These are phyloP conservation scores for Lyophyllum atratum DNA, from an alignment of 768 basidiomycete species.

Conservation along the genomic window DNA sequence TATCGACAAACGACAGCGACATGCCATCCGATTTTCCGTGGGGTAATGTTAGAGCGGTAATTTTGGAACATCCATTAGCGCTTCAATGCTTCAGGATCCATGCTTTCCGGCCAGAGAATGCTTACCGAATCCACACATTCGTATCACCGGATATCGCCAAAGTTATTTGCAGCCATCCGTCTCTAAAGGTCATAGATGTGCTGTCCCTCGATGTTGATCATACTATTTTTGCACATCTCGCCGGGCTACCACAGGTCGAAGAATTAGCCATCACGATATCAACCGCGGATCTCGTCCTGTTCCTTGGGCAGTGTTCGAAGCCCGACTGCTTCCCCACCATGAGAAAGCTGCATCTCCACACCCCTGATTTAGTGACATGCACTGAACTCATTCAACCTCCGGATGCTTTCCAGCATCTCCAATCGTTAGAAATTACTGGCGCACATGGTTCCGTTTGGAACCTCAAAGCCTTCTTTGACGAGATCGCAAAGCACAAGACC, in stretches of 20 bases:
- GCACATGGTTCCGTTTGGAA: neutral
- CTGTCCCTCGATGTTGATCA: neutral
- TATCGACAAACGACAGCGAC: too few species aligned
- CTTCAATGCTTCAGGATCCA: neutral
- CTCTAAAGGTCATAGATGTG: neutral
- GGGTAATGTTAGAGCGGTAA: neutral
- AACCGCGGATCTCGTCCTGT: neutral
- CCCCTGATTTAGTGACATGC: neutral
- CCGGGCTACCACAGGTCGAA: neutral
- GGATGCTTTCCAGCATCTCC: neutral
- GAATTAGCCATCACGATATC: neutral
- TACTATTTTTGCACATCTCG: neutral
- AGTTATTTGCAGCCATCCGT: neutral
- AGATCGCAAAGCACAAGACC: neutral
- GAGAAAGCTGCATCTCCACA: neutral
- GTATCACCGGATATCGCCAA: neutral
- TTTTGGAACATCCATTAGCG: neutral
- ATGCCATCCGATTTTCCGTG: conserved; percentile 2
- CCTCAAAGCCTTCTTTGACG: neutral
- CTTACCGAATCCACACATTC: conserved; percentile 2
- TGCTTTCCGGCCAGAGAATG: neutral
- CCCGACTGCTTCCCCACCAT: neutral
- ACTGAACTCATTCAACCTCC: neutral
- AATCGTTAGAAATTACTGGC: neutral
- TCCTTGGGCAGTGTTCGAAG: neutral